These are phyloP conservation scores for Diaporthe sp. DNA, from an alignment of 2,329 filamentous ascomycete genomes.

Conservation along the genomic window DNA sequence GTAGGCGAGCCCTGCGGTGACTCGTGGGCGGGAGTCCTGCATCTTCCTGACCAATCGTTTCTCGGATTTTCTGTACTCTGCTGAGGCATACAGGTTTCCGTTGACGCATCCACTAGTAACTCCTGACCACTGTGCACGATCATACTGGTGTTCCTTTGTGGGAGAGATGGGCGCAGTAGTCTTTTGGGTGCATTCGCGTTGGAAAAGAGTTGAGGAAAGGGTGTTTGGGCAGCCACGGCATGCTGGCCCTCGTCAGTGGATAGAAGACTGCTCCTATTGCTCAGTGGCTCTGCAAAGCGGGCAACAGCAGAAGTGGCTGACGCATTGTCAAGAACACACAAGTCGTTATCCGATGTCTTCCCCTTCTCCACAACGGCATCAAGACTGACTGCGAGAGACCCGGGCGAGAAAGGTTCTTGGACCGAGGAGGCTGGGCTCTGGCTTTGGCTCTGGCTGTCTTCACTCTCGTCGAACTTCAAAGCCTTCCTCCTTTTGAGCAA, in stretches of 20 bases:
- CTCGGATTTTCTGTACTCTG: neutral
- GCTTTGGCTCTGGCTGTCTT: constrained; percentile 5
- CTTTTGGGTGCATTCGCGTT: neutral
- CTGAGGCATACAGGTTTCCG: neutral
- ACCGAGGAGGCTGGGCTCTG: constrained; percentile 24
- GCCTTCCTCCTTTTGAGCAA: neutral
- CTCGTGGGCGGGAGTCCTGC: neutral
- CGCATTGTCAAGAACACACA: constrained; percentile 25
- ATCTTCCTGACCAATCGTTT: neutral
- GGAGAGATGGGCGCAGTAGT: constrained; percentile 3
- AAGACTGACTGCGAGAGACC: constrained; percentile 34
- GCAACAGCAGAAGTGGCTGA: neutral
- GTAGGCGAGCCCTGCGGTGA: neutral
- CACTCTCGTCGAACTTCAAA: neutral
- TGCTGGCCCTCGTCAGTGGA: constrained; percentile 6
- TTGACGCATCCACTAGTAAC: neutral
- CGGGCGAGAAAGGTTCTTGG: constrained; percentile 38
- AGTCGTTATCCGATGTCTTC: constrained; percentile 4
- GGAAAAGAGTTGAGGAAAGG: neutral
- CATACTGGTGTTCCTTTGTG: constrained; percentile 6
- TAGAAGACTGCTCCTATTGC: neutral
- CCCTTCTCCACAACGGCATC: constrained; percentile 36
- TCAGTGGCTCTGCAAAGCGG: neutral
- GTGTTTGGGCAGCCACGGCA: neutral
- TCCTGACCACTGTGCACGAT: constrained; percentile 17